A percentile compares a stretch with the other conserved stretches of the same genome.
Evolutionary conservation across 2,329 filamentous ascomycete species (phyloP).

Genomic region (Metarhizium robertsii): DNA sequence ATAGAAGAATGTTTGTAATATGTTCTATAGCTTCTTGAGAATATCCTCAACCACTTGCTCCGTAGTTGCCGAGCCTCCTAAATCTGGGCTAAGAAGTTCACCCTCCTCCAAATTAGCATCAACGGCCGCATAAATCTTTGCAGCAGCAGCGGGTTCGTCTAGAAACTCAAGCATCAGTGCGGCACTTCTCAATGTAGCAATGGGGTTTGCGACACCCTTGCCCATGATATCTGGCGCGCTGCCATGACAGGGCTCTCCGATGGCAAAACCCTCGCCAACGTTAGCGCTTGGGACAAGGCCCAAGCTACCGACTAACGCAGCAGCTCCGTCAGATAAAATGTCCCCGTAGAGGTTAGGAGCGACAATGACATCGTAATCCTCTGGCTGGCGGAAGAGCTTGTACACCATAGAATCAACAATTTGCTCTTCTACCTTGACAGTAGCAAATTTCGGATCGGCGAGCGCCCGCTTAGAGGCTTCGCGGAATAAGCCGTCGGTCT

Average conservation of each 20-base stretch:
- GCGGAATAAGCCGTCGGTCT: slow-evolving; percentile 95
- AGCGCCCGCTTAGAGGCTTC: slow-evolving; percentile 68
- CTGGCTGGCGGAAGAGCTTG: slow-evolving; percentile 95
- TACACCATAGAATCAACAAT: slow-evolving; percentile 99
- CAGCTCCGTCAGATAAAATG: slow-evolving; percentile 90
- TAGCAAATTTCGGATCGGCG: slow-evolving; percentile 50
- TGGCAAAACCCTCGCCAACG: slow-evolving; percentile 87
- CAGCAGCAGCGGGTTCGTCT: slow-evolving; percentile 76
- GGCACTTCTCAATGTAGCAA: slow-evolving; percentile 84
- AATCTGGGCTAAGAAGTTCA: slow-evolving; percentile 73
- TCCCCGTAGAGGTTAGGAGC: slow-evolving; percentile 97
- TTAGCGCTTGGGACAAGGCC: slow-evolving; percentile 93
- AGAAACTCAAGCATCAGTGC: slow-evolving; percentile 96
- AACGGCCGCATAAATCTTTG: slow-evolving; percentile 82
- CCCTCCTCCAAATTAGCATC: slow-evolving; percentile 84
- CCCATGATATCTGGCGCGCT: slow-evolving; percentile 94
- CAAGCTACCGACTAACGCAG: slow-evolving; percentile 82
- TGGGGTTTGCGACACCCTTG: slow-evolving; percentile 86
- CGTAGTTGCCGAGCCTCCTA: slow-evolving; percentile 80
- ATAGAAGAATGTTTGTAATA: background rate
- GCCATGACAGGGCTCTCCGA: slow-evolving; percentile 96
- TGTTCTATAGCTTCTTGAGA: slow-evolving; percentile 61
- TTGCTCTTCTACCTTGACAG: slow-evolving; percentile 78
- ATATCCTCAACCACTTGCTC: slow-evolving; percentile 83
- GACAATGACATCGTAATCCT: slow-evolving; percentile 94